Conservation (phyloP, 345 rosid species). For the Bretschneidera sinensis region DNA sequence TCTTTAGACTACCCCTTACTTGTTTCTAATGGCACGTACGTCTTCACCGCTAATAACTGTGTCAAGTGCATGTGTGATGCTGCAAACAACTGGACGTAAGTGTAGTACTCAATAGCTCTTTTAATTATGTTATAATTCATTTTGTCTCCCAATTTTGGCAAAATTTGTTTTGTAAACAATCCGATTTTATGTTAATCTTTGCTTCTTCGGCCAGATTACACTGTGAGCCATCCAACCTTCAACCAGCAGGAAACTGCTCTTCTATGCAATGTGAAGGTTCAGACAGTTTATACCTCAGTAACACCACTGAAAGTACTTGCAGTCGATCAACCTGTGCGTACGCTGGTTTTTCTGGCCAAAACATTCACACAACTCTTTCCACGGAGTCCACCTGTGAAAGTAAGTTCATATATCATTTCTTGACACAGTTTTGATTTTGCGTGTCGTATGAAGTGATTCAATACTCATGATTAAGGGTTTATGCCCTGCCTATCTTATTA, state of each 20-base stretch:
- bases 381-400: slow-evolving; percentile 38
- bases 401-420: slow-evolving; percentile 25
- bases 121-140: not conserved
- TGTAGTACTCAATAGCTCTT: not conserved
- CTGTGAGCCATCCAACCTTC: slow-evolving; percentile 48
- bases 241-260: slow-evolving; percentile 44
- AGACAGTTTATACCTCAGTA: slow-evolving; percentile 32
- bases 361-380: slow-evolving; percentile 36
- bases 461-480: too few species aligned
- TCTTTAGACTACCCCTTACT: slow-evolving; percentile 49
- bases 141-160: not conserved
- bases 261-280: slow-evolving; percentile 46
- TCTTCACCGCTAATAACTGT: slow-evolving; percentile 57
- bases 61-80: slow-evolving; percentile 59
- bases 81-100: slow-evolving; percentile 64
- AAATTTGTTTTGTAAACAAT: not conserved
- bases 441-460: too few species aligned
- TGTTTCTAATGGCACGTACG: slow-evolving; percentile 45
- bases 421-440: not conserved
- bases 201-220: slow-evolving; percentile 43
- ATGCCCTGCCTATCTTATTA: too few species aligned
- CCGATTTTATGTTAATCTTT: slow-evolving; percentile 3
- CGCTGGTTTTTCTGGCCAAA: slow-evolving; percentile 47
- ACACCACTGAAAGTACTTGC: slow-evolving; percentile 35
- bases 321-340: slow-evolving; percentile 49